These are phyloP conservation scores for Ilyonectria sp. DNA, from an alignment of 2,329 filamentous ascomycete species.

Conservation along the genomic window DNA sequence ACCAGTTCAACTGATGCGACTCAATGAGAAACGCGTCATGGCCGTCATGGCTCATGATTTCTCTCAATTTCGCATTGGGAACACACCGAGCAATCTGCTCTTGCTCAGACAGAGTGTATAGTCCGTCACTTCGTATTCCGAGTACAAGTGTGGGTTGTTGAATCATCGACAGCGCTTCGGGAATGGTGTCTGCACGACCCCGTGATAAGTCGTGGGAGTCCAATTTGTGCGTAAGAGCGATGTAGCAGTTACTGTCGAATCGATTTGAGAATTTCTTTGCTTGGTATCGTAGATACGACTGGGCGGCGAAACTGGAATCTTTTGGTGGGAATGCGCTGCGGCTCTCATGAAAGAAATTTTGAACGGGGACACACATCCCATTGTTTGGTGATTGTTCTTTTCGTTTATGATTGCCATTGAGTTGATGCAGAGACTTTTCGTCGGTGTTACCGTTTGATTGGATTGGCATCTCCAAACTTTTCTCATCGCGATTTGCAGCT, in stretches of 20 bases:
- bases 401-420: not conserved
- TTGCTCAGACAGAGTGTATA: conserved; percentile 12
- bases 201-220: conserved; percentile 21
- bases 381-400: not conserved
- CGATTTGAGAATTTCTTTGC: conserved; percentile 23
- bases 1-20: conserved; percentile 4
- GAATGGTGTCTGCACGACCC: not conserved
- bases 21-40: conserved; percentile 13
- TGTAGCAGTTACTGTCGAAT: conserved; percentile 24
- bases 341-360: too few species aligned
- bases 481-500: not conserved
- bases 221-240: conserved; percentile 21
- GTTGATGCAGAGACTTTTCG: not conserved
- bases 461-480: not conserved
- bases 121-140: conserved; percentile 5
- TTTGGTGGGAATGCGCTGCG: not conserved
- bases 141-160: not conserved
- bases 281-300: conserved; percentile 26
- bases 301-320: conserved; percentile 14
- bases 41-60: conserved; percentile 6
- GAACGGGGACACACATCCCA: too few species aligned
- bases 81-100: not conserved
- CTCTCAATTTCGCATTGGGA: not conserved
- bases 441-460: not conserved
- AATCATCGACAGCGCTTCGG: not conserved